Evolutionary conservation across 257 asterid genomes (phyloP).

Genomic region (Przewalskia tangutica): DNA sequence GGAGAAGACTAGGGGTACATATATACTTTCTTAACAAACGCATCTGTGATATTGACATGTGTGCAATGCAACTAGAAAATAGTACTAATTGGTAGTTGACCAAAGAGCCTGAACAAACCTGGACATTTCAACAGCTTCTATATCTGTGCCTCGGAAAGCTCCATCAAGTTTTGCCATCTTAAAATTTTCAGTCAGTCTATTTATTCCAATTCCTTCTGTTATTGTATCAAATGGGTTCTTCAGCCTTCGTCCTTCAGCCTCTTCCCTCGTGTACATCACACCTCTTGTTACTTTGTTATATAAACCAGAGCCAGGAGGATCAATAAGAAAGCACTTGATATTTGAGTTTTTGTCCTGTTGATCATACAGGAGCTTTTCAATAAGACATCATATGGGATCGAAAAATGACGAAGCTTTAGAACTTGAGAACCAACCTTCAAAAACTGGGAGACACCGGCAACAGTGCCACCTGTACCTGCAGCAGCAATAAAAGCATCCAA

Average conservation of each 20-base stretch:
- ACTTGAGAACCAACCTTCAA: conserved; percentile 52
- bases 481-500: conserved; percentile 92
- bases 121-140: conserved; percentile 94
- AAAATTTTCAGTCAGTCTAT: conserved; percentile 78
- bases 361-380: conserved; percentile 5
- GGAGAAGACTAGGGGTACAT: neutral
- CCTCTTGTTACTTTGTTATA: conserved; percentile 94
- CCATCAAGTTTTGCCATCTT: conserved; percentile 81
- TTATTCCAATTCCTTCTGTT: conserved; percentile 94
- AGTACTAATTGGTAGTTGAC: neutral
- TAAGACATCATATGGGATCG: neutral
- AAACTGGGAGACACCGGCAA: conserved; percentile 81
- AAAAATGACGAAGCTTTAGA: neutral
- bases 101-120: conserved; percentile 32
- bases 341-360: conserved; percentile 58
- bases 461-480: conserved; percentile 96
- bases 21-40: neutral
- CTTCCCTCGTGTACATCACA: conserved; percentile 88
- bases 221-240: conserved; percentile 90
- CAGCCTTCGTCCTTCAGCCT: conserved; percentile 86
- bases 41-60: neutral
- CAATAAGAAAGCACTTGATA: conserved; percentile 72
- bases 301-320: conserved; percentile 96
- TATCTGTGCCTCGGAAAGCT: conserved; percentile 80
- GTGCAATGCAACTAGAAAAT: neutral